phyloP scores from a whole-genome alignment of 768 basidiomycete species.

The Tricholoma bakamatsutake region DNA sequence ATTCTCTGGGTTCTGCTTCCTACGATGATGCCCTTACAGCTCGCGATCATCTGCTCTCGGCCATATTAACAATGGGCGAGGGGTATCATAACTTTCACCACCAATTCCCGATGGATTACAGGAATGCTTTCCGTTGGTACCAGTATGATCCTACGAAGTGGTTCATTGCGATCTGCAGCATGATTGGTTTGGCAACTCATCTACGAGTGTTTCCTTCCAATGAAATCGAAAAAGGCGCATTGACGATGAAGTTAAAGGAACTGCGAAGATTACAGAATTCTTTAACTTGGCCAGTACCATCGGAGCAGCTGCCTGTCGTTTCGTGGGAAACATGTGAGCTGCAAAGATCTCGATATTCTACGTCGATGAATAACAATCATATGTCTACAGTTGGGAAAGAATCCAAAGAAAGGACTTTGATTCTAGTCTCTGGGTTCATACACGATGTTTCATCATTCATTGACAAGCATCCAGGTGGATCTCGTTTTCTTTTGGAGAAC shows the following conservation, averaged over 20 bases:
- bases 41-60: constrained; percentile 75
- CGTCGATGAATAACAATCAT: neutral
- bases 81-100: constrained; percentile 91
- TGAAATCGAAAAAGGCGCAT: constrained; percentile 77
- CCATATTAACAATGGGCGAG: constrained; percentile 80
- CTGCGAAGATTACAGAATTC: constrained; percentile 59
- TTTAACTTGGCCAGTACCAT: constrained; percentile 52
- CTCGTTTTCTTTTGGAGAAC: constrained; percentile 44
- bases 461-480: constrained; percentile 81
- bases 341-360: neutral
- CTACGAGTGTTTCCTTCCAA: constrained; percentile 84
- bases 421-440: constrained; percentile 81
- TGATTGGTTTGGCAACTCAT: constrained; percentile 69
- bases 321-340: constrained; percentile 76
- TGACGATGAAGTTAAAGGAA: constrained; percentile 79
- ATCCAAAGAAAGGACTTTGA: constrained; percentile 54
- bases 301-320: constrained; percentile 65
- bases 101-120: constrained; percentile 84
- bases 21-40: constrained; percentile 80
- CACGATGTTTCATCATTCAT: constrained; percentile 75
- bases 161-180: constrained; percentile 72
- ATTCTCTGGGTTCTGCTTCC: constrained; percentile 75
- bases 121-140: constrained; percentile 75
- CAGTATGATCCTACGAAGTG: constrained; percentile 95
- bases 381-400: constrained; percentile 53